phyloP scores from a whole-genome alignment of 2,329 filamentous ascomycete genomes.

The Colletotrichum sp. region DNA sequence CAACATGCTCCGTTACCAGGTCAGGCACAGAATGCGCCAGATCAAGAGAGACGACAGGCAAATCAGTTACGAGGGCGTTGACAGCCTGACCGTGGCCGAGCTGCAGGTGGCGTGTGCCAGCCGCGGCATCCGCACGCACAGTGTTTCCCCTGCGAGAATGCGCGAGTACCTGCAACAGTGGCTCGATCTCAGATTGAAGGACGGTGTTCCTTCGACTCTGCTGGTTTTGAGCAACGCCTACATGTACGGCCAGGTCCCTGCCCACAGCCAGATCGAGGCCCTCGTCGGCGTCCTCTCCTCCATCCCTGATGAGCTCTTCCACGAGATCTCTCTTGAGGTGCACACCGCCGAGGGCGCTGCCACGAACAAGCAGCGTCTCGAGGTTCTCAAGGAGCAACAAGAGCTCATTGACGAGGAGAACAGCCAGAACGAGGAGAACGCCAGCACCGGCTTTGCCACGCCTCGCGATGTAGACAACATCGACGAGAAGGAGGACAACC shows the following conservation, averaged over 20 bases:
- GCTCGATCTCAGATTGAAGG: slow-evolving; percentile 90
- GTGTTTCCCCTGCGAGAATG: slow-evolving; percentile 85
- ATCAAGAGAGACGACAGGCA: slow-evolving; percentile 98
- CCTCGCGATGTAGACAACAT: slow-evolving; percentile 91
- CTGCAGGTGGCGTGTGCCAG: slow-evolving; percentile 91
- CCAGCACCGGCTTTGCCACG: slow-evolving; percentile 73
- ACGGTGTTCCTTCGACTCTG: slow-evolving; percentile 95
- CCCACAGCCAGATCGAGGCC: slow-evolving; percentile 89
- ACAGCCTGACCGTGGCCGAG: slow-evolving; percentile 90
- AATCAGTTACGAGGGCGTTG: slow-evolving; percentile 92
- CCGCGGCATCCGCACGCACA: slow-evolving; percentile 90
- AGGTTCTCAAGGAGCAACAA: slow-evolving; percentile 98
- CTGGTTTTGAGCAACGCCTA: slow-evolving; percentile 97
- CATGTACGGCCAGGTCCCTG: slow-evolving; percentile 92
- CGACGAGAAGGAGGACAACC: slow-evolving; percentile 84
- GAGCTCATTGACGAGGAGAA: slow-evolving; percentile 98
- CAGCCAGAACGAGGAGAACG: slow-evolving; percentile 83
- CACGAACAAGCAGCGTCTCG: slow-evolving; percentile 98
- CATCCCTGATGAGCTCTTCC: slow-evolving; percentile 97
- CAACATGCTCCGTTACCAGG: slow-evolving; percentile 95
- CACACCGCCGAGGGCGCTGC: slow-evolving; percentile 96
- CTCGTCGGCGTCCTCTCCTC: slow-evolving; percentile 90
- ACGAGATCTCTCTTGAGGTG: slow-evolving; percentile 98
- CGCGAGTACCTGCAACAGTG: slow-evolving; percentile 91
- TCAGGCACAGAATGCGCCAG: slow-evolving; percentile 97